Base-by-base conservation (phyloP, 108 stramenopile species). In the Cyclotella cryptica region DNA sequence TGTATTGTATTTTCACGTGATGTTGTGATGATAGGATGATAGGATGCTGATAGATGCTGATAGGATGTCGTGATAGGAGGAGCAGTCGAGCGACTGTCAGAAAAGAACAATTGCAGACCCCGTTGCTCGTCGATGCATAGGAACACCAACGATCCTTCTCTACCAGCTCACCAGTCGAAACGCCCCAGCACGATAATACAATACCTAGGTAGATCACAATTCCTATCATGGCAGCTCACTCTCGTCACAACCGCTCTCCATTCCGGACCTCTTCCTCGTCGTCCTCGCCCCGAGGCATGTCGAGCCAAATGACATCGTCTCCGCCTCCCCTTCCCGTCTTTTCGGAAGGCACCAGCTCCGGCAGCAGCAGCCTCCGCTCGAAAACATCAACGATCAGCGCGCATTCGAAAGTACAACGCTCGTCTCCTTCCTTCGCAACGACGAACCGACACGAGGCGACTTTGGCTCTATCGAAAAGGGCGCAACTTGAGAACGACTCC, bases 401-500 rank as follows among this genome's bases (percentile, higher is more conserved):
- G 10, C 35, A 29, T 39, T n/a, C 60, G 14, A 55, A 55, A 8
- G 30, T 30, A 0, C 60, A 61, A 43, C 43, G 66, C 26, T 67
- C 66, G 0, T 19, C 55, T 57, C 61, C 35, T 17, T 62, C 61
- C 15, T 18, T 62, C 39, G 17, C 29, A 53, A 52, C 28, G n/a
- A 15, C 49, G 52, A 52, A 18, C 21, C 54, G 47, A 19, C 17
- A 43, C 22, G 62, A 51, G 28, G 47, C 27, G 10, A 71, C 71
- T 46, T 39, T 55, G 26, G 77, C 68, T 47, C 40, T 79, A 22
- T 76, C 63, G 7, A 83, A 71, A 43, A 65, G 66, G 75, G 94
- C 94, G 13, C 87, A 68, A 10, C 73, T 80, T 53, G 85, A 90
- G 47, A 93, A 96, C 64, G 91, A 96, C 78, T 67, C 90, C 14